Evolutionary conservation across 352 stramenopile species (phyloP).

Genomic region (Discostella stelligera): DNA sequence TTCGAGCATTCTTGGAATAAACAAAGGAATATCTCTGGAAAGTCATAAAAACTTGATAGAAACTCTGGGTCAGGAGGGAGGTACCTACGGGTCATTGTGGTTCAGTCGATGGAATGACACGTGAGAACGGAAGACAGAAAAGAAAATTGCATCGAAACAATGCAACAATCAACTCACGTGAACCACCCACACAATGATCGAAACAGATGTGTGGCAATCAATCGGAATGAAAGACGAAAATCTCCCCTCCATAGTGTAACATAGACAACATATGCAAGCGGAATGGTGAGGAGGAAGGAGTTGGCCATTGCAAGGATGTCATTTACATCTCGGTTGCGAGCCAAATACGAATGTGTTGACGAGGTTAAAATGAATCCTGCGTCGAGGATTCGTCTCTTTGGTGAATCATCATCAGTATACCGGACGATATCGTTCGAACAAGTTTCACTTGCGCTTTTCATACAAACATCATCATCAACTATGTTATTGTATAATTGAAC

Average conservation of each 20-base stretch:
- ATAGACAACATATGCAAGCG: constrained; percentile 38
- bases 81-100: constrained; percentile 18
- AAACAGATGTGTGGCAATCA: constrained; percentile 42
- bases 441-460: not conserved
- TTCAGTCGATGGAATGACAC: not conserved
- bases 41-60: constrained; percentile 45
- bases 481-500: constrained; percentile 7
- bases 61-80: constrained; percentile 47
- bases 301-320: constrained; percentile 43
- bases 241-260: constrained; percentile 46
- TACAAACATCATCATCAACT: not conserved
- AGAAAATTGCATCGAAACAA: constrained; percentile 1
- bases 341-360: constrained; percentile 31
- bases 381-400: constrained; percentile 36
- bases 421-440: not conserved
- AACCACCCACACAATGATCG: constrained; percentile 48
- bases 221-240: constrained; percentile 35
- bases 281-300: constrained; percentile 26
- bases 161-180: constrained; percentile 32
- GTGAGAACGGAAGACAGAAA: not conserved
- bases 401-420: not conserved
- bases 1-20: constrained; percentile 27
- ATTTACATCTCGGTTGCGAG: constrained; percentile 33
- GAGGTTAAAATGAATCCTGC: constrained; percentile 46
- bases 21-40: constrained; percentile 53